These are phyloP conservation scores for Wickerhamomyces silvicola DNA, from an alignment of 805 yeast genomes.

Conservation along the genomic window DNA sequence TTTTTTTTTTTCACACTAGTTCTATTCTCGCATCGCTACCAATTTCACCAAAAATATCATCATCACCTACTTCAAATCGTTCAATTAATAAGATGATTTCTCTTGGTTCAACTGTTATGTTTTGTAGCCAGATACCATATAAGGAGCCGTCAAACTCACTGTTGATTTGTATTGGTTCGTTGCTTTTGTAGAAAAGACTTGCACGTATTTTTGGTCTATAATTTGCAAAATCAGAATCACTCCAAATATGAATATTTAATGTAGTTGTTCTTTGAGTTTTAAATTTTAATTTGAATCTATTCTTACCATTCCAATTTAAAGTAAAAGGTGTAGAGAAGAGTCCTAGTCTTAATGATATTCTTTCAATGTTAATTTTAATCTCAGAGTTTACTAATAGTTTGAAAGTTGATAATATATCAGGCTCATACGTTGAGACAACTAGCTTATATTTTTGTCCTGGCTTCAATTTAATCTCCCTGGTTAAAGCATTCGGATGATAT, in stretches of 20 bases:
- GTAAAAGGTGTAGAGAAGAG: constrained; percentile 23
- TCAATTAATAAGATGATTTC: constrained; percentile 36
- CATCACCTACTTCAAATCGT: constrained; percentile 42
- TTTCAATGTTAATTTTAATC: constrained; percentile 6
- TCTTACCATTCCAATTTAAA: constrained; percentile 35
- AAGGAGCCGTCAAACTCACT: constrained; percentile 36
- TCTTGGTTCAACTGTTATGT: constrained; percentile 9
- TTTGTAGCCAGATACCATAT: constrained; percentile 34
- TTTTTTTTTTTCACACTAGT: neutral
- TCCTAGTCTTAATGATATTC: constrained; percentile 28
- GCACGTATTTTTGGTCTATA: constrained; percentile 44
- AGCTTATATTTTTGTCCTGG: constrained; percentile 36
- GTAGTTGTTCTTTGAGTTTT: constrained; percentile 13
- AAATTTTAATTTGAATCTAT: constrained; percentile 31
- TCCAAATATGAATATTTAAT: constrained; percentile 15
- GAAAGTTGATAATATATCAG: constrained; percentile 25
- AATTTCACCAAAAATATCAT: constrained; percentile 30
- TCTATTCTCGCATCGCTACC: constrained; percentile 27
- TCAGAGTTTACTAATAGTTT: constrained; percentile 26
- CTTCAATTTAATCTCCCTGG: constrained; percentile 18
- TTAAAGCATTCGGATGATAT: constrained; percentile 24
- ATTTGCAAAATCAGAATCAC: constrained; percentile 4
- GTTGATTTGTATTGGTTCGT: constrained; percentile 28
- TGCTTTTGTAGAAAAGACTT: constrained; percentile 30
- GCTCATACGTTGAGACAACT: constrained; percentile 40